phyloP scores from a whole-genome alignment of 2,329 filamentous ascomycete genomes.

The Bisporella sp. region DNA sequence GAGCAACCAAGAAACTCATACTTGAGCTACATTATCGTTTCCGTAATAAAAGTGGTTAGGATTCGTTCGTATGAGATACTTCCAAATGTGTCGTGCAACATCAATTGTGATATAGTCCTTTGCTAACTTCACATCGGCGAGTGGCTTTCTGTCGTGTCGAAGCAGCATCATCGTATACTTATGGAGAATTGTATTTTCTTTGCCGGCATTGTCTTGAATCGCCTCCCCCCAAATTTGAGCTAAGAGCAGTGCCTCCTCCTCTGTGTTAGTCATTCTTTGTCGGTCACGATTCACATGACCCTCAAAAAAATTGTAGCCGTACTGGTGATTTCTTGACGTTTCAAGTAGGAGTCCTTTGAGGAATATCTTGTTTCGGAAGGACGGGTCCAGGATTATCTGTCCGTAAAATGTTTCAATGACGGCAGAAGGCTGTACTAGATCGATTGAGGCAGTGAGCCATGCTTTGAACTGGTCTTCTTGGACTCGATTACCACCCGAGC shows the following conservation, averaged over 20 bases:
- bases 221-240: constrained; percentile 13
- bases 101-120: constrained; percentile 3
- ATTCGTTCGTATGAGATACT: constrained; percentile 5
- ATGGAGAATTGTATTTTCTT: background rate
- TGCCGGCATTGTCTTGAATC: background rate
- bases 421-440: constrained; percentile 6
- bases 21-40: background rate
- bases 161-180: constrained; percentile 15
- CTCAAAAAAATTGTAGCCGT: constrained; percentile 10
- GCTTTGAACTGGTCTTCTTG: background rate
- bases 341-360: constrained; percentile 13
- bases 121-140: constrained; percentile 13
- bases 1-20: too few relatives aligned
- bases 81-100: constrained; percentile 14
- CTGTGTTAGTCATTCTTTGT: constrained; percentile 3
- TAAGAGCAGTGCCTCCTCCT: constrained; percentile 1
- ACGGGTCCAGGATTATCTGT: constrained; percentile 6
- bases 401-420: constrained; percentile 6
- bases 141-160: constrained; percentile 7
- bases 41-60: constrained; percentile 9
- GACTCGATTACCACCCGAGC: background rate
- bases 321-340: constrained; percentile 2
- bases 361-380: constrained; percentile 8
- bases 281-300: constrained; percentile 12
- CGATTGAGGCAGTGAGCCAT: constrained; percentile 12